Evolutionary conservation across 345 rosid species (phyloP).

Genomic region (Populus alba): DNA sequence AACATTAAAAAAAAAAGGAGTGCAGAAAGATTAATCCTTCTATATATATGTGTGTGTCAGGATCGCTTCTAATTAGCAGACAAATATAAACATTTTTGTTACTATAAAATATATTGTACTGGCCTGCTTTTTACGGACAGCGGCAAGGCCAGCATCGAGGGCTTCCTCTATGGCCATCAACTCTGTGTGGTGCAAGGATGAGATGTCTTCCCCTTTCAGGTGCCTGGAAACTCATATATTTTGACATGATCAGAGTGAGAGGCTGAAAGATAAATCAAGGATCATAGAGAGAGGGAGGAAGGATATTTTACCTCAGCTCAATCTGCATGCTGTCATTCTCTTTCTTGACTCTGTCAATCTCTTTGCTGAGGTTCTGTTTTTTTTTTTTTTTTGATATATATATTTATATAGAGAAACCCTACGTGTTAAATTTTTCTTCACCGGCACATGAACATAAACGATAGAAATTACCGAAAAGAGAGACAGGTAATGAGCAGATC

Average conservation of each 20-base stretch:
- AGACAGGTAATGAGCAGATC: conserved; percentile 1
- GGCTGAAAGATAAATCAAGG: background rate
- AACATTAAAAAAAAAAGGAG: background rate
- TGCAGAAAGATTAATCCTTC: background rate
- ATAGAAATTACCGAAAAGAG: background rate
- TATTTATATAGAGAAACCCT: background rate
- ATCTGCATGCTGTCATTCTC: conserved; percentile 84
- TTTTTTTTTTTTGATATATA: background rate
- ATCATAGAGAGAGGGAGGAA: background rate
- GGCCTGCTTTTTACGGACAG: conserved; percentile 53
- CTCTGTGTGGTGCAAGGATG: conserved; percentile 56
- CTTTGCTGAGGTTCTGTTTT: conserved; percentile 59
- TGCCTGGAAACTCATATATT: conserved; percentile 40
- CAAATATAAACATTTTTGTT: background rate
- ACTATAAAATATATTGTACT: background rate
- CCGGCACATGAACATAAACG: background rate
- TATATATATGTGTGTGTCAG: background rate
- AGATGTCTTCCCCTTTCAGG: conserved; percentile 65
- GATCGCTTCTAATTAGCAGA: background rate
- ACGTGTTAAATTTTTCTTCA: conserved; percentile 2
- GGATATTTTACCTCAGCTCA: conserved; percentile 54
- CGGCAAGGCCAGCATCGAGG: conserved; percentile 60
- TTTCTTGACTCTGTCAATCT: conserved; percentile 76
- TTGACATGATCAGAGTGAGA: background rate
- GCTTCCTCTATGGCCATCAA: conserved; percentile 58